Base-by-base conservation (phyloP, 352 stramenopile species). In the Phytopythium ostracodes region DNA sequence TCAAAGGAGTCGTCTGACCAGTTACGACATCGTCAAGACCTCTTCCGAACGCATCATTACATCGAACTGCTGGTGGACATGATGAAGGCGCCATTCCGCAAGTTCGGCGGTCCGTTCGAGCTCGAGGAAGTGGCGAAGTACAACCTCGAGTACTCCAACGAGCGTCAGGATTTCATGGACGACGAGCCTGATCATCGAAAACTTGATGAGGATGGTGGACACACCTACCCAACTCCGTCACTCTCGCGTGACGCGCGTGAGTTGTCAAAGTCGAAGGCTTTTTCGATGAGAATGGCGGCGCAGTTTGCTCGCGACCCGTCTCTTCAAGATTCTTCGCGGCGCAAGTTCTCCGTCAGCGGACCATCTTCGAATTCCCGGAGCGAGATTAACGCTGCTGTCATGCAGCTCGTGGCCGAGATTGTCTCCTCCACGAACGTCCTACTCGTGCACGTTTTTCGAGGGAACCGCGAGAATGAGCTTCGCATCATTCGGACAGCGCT, bases 61-160 rank as follows among this genome's bases (percentile, higher is more conserved):
- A 84, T 92, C 25, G 80, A 87, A 14, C 22, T 90, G 2, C 62
- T 92, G 14, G 62, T 89, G 47, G 66, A 75, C 42, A 86, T 90
- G 71, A 76, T 88, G 33, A 87, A 87, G 57, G 73, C 78, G 27
- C 78, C 82, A 10, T 89, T 92, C 61, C 55, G 74, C 53, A 64
- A 59, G 5, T 90, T 82, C 49, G 78, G 80, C 15, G 82, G 82
- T 4, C 82, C 80, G 22, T 88, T 88, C 55, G 70, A 77, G 8
- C 71, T 88, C 24, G 78, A 88, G 1, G 64, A 77, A 5, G 70
- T 91, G 6, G 84, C 77, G 31, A 74, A 70, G 7, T 72, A 81
- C 69, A 89, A 88, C 68, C 56, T 67, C 3, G 62, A 73, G 24
- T 83, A 71, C 52, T 78, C 68, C 40, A 62, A 75, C 53, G 25